Evolutionary conservation across 768 basidiomycete genomes (phyloP), one percentile per base, ranked within the genome.

Genomic region (Lyophyllum atratum): DNA sequence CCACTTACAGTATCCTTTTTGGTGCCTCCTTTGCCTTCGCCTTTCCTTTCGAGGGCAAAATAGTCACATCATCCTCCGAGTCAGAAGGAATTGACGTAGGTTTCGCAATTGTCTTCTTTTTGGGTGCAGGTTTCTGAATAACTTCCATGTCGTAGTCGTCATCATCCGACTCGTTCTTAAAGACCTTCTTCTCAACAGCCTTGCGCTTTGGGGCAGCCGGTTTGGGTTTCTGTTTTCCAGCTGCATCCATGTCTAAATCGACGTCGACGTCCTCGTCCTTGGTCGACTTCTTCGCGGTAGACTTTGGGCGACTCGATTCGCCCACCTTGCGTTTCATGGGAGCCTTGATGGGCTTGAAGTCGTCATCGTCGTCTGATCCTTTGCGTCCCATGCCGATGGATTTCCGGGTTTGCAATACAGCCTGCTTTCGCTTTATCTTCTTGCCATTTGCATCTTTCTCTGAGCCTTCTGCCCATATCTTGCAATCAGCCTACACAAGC

Each of bases 331-430:
- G 77, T 61, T 77, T 80, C 45, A 66, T 67, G 15, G 72, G 62
- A 5, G 77, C 75, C 62, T 81, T 80, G 64, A 79, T 74, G 24
- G 79, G 78, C 61, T 74, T 73, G 59, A 81, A 83, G 49, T 82
- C 78, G 43, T 80, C 77, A 58, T 78, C 78, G 14, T 76, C 72
- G 46, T 76, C 76, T 10, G 74, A 72, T 19, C 63, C 71, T 14
- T 67, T 64, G 6, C 68, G 54, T 19, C 9, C 61, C 12, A 66
- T 69, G 7, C 76, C 79, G 55, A 78, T 76, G 17, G 81, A 81
- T 64, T 82, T 81, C 56, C 80, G 77, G 28, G 81, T 81, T 60
- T 75, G 72, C 17, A 77, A 71, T 0, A 74, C 70, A 2, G 76
- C 66, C 59, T 82, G 81, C 66, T 83, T 82, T 54, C 73, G 68